Evolutionary conservation across 495 filamentous ascomycete genomes (phyloP).

Genomic region (Cryomyces minteri): DNA sequence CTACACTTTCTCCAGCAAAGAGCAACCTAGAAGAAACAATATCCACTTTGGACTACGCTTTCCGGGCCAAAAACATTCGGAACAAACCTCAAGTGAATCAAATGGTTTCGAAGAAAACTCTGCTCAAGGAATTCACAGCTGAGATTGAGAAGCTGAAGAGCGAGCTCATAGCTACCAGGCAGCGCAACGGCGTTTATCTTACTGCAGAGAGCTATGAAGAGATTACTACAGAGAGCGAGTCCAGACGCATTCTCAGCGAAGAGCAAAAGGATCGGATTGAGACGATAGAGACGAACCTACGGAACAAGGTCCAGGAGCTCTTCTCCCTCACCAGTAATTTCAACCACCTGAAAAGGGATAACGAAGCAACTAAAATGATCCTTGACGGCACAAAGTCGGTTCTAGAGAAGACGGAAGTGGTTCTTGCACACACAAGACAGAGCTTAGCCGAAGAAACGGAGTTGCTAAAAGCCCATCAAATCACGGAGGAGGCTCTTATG

Average conservation of each 20-base stretch:
- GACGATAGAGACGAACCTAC: conserved; percentile 71
- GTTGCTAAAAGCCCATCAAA: conserved; percentile 66
- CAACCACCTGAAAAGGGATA: conserved; percentile 68
- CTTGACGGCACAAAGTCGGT: conserved; percentile 64
- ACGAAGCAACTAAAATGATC: conserved; percentile 49
- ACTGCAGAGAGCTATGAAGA: conserved; percentile 71
- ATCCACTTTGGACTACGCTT: conserved; percentile 92
- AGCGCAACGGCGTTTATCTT: conserved; percentile 88
- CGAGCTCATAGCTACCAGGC: conserved; percentile 80
- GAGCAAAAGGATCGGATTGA: conserved; percentile 87
- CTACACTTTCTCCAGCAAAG: conserved; percentile 85
- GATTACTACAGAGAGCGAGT: conserved; percentile 78
- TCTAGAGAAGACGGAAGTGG: conserved; percentile 71
- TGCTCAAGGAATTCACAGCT: conserved; percentile 74
- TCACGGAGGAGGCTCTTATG: conserved; percentile 61
- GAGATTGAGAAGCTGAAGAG: conserved; percentile 90
- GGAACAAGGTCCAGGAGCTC: conserved; percentile 82
- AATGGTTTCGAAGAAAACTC: conserved; percentile 74
- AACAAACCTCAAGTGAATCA: conserved; percentile 95
- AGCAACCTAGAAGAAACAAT: conserved; percentile 96
- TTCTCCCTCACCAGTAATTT: conserved; percentile 71
- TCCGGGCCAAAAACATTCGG: conserved; percentile 92
- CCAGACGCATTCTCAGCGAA: conserved; percentile 75
- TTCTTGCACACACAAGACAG: conserved; percentile 54
- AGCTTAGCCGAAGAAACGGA: conserved; percentile 62